Base-by-base conservation (phyloP, 78 protist species). In the Protostelium mycophagum region DNA sequence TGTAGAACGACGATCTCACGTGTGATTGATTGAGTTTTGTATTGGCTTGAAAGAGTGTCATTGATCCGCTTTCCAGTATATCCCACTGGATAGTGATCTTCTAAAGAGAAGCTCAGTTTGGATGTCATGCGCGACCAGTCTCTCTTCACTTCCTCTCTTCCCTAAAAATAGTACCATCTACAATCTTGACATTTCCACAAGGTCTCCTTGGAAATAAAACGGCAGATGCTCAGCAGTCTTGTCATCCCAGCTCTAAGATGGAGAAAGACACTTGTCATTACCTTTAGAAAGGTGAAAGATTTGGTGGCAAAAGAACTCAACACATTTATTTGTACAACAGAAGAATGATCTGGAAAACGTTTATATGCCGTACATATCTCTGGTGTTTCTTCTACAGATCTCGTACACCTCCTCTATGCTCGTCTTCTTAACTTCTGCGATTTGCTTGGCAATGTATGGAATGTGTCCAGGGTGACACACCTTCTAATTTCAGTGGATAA, bases 381-480 rank as follows among this genome's bases (percentile, higher is more conserved):
- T 85, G 0, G 95, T 89, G 83, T 93, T 93, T 9, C 38, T 35
- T 63, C 92, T 38, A 73, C 95, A 93, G 88, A 86, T 91, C 28
- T 83, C 87, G 35, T 89, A 83, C 37, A 93, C 95, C 29, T 84
- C 86, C 31, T 88, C 92, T 0, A 93, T 0, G 1, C 89, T 29
- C 0, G 89, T 34, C 1, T 83, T 83, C 85, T 95, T 95, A 35
- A 93, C 31, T 35, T 89, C 84, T 0, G 97, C 94, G 51, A 96
- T 92, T 5, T 83, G 38, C 37, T 90, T 86, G 35, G 96, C 96
- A 28, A 96, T 91, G 29, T 51, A n/a, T 10, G 97, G 97, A 1
- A 96, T 86, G 38, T 92, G 93, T 25, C 97, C 98, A 1, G 98
- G 91, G 91, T 96, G 96, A 34, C 94, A 92, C 0, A 90, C 34